Evolutionary conservation across 148 eudicot genomes (phyloP).

Genomic region (Rheum nobile): DNA sequence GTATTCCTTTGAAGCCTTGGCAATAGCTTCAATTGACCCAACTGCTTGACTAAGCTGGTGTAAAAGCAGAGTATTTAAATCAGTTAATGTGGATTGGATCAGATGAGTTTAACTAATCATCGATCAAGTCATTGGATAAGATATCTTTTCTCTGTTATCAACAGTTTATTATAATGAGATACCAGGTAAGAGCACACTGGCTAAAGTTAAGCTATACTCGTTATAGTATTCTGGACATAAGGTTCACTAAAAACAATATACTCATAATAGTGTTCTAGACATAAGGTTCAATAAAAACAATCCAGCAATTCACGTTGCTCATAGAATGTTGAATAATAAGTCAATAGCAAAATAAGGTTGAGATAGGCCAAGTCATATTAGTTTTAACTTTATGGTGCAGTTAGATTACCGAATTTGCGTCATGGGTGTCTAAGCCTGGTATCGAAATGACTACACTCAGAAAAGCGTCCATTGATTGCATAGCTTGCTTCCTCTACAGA

Average conservation of each 20-base stretch:
- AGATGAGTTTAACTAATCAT: neutral
- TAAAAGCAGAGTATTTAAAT: neutral
- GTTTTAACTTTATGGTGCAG: neutral
- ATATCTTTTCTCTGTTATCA: no score
- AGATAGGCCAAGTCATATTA: neutral
- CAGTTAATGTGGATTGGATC: neutral
- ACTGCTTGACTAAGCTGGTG: slow-evolving; percentile 74
- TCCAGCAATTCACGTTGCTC: neutral
- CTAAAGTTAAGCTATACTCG: neutral
- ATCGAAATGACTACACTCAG: slow-evolving; percentile 75
- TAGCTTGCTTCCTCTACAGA: slow-evolving; percentile 62
- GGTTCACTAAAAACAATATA: neutral
- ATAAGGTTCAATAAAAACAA: neutral
- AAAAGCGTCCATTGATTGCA: slow-evolving; percentile 68
- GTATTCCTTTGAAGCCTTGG: slow-evolving; percentile 71
- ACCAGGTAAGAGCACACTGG: neutral
- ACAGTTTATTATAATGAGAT: no score
- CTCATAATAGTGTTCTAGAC: no score
- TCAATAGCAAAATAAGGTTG: neutral
- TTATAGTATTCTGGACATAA: neutral
- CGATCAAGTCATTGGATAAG: no score
- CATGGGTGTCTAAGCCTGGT: slow-evolving; percentile 83
- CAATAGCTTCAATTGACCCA: slow-evolving; percentile 92
- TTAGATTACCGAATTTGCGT: slow-evolving; percentile 68
- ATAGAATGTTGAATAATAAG: neutral